Conservation (phyloP, 768 basidiomycete species). For the Trametes cingulata region DNA sequence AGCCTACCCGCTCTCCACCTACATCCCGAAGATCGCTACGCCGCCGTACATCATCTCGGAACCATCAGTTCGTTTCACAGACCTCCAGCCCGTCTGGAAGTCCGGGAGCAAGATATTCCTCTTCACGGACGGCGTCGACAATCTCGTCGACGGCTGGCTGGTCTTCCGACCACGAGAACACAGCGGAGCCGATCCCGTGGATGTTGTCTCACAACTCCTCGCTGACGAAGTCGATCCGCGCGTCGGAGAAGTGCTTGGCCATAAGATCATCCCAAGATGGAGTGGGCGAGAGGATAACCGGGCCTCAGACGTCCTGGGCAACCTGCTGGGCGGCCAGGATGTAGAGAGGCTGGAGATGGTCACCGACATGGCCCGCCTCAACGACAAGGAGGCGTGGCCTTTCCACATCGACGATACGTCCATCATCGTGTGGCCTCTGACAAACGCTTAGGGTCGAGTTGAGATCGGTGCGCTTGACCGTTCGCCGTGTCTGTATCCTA, state of each 20-base stretch:
- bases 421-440: not conserved
- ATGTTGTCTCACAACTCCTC: not conserved
- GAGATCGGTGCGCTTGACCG: too few relatives aligned
- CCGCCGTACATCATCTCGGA: conserved; percentile 1
- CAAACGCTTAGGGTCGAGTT: too few relatives aligned
- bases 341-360: not conserved
- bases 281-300: conserved; percentile 3
- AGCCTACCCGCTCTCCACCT: not conserved
- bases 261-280: not conserved
- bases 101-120: not conserved
- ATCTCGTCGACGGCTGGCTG: not conserved
- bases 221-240: not conserved
- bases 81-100: not conserved
- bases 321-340: not conserved
- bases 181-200: conserved; percentile 1
- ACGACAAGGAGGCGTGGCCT: not conserved
- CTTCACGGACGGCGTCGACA: conserved; percentile 2
- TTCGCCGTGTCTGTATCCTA: too few relatives aligned
- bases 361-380: not conserved
- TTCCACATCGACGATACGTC: conserved; percentile 3
- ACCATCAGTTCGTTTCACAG: not conserved
- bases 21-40: not conserved
- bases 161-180: not conserved
- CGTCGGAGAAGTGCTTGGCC: not conserved
- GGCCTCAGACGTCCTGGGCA: conserved; percentile 6